Evolutionary conservation across 2,329 filamentous ascomycete species (phyloP).

Genomic region (Nigrograna mackinnonii): DNA sequence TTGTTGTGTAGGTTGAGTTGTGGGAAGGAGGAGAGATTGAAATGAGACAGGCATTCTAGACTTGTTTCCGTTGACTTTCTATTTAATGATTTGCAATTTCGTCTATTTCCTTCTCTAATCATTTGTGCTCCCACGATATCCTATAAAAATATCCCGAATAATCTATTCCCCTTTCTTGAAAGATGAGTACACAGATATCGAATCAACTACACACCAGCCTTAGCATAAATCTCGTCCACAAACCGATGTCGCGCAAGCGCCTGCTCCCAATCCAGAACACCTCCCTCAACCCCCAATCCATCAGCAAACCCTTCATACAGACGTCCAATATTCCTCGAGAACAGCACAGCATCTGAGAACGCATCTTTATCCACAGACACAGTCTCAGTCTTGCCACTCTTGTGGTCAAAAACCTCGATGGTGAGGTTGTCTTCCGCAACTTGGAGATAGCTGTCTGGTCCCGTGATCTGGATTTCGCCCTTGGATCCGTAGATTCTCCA

Average conservation of each 20-base stretch:
- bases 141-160: too few relatives aligned
- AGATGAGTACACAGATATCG: too few relatives aligned
- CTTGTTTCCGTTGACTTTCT: too few relatives aligned
- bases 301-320: slow-evolving; percentile 58
- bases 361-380: slow-evolving; percentile 51
- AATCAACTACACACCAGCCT: slow-evolving; percentile 34
- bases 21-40: too few relatives aligned
- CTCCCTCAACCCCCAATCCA: slow-evolving; percentile 41
- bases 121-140: too few relatives aligned
- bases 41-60: too few relatives aligned
- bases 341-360: slow-evolving; percentile 53
- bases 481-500: slow-evolving; percentile 55
- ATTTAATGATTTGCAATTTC: too few relatives aligned
- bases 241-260: slow-evolving; percentile 17
- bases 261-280: slow-evolving; percentile 12
- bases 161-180: too few relatives aligned
- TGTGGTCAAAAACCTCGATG: slow-evolving; percentile 44
- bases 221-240: slow-evolving; percentile 44
- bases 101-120: too few relatives aligned
- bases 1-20: too few relatives aligned
- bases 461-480: slow-evolving; percentile 34
- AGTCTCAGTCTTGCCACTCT: slow-evolving; percentile 47
- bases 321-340: slow-evolving; percentile 47
- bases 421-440: slow-evolving; percentile 45
- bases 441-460: slow-evolving; percentile 51